Percentiles rank a stretch among this genome's conserved stretches.
These are phyloP conservation scores for Sporothrix brunneoviolacea DNA, from an alignment of 2,329 filamentous ascomycete genomes.

Conservation along the genomic window DNA sequence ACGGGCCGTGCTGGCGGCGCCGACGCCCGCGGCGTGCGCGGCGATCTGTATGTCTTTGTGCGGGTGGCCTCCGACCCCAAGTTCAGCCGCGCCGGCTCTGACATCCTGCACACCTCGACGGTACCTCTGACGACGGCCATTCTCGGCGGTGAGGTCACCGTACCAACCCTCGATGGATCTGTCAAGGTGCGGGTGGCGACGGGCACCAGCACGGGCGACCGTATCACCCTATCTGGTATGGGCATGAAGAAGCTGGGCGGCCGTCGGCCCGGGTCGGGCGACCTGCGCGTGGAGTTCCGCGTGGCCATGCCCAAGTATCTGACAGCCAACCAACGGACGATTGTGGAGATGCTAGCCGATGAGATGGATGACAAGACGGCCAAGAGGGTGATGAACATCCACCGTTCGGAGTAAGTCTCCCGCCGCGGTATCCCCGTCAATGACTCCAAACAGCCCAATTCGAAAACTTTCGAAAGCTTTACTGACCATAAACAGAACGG, in stretches of 20 bases:
- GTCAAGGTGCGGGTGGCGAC: slow-evolving; percentile 88
- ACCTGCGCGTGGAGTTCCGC: slow-evolving; percentile 90
- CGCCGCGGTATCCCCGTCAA: too few species aligned
- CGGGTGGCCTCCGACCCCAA: slow-evolving; percentile 83
- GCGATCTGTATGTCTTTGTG: slow-evolving; percentile 88
- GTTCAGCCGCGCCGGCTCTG: slow-evolving; percentile 79
- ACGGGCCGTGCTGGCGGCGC: slow-evolving; percentile 62
- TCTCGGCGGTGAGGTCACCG: slow-evolving; percentile 79
- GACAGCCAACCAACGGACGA: slow-evolving; percentile 81
- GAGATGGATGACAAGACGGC: slow-evolving; percentile 92
- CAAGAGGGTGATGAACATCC: slow-evolving; percentile 84
- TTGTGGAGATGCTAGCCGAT: slow-evolving; percentile 92
- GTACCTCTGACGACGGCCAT: slow-evolving; percentile 90
- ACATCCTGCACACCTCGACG: slow-evolving; percentile 86
- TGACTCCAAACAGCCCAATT: too few species aligned
- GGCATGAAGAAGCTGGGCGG: slow-evolving; percentile 83
- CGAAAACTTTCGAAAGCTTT: too few species aligned
- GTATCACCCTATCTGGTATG: slow-evolving; percentile 80
- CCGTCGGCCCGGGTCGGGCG: slow-evolving; percentile 65
- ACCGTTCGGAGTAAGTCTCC: slow-evolving; percentile 17
- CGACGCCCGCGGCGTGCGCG: slow-evolving; percentile 60
- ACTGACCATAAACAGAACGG: not conserved
- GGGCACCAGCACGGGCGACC: slow-evolving; percentile 87
- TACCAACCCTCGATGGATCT: slow-evolving; percentile 85
- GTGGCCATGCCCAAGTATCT: slow-evolving; percentile 94